Evolutionary conservation across 1,139 yeast species (phyloP).

Genomic region (Suhomyces wounanorum): DNA sequence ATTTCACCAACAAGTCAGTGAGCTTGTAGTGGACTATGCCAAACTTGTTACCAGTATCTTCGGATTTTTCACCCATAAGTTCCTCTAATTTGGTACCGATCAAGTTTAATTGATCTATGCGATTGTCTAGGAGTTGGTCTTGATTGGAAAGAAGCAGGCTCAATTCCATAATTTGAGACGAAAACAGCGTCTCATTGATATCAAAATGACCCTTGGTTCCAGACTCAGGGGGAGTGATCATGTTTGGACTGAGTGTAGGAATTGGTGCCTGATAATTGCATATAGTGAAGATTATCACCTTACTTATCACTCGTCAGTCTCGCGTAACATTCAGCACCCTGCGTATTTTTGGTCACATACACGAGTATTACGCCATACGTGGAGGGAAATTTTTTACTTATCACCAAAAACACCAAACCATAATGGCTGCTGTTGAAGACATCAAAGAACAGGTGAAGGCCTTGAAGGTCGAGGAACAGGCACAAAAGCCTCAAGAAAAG

Average conservation of each 20-base stretch:
- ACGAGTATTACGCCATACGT: background rate
- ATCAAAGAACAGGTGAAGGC: conserved; percentile 57
- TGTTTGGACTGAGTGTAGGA: background rate
- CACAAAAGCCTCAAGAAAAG: conserved; percentile 20
- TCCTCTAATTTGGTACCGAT: conserved; percentile 3
- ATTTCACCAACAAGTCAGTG: conserved; percentile 11
- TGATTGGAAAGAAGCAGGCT: conserved; percentile 16
- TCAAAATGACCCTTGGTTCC: background rate
- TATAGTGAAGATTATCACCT: background rate
- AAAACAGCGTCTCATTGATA: background rate
- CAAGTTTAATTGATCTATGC: conserved; percentile 11
- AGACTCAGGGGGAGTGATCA: conserved; percentile 8
- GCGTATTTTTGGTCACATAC: conserved; percentile 6
- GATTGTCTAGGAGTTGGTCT: conserved; percentile 13
- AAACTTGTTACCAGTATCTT: conserved; percentile 1
- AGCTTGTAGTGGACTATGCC: conserved; percentile 9
- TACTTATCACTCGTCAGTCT: background rate
- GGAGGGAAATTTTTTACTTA: conserved; percentile 2
- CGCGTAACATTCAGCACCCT: conserved; percentile 5
- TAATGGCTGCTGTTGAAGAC: conserved; percentile 18
- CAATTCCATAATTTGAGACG: conserved; percentile 14
- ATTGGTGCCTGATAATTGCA: background rate
- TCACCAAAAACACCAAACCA: background rate
- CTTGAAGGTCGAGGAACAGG: conserved; percentile 43
- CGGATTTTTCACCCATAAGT: background rate